Evolutionary conservation across 495 filamentous ascomycete genomes (phyloP), one percentile per base, ranked within the genome.

Genomic region (Sabuloglossum arenarium): DNA sequence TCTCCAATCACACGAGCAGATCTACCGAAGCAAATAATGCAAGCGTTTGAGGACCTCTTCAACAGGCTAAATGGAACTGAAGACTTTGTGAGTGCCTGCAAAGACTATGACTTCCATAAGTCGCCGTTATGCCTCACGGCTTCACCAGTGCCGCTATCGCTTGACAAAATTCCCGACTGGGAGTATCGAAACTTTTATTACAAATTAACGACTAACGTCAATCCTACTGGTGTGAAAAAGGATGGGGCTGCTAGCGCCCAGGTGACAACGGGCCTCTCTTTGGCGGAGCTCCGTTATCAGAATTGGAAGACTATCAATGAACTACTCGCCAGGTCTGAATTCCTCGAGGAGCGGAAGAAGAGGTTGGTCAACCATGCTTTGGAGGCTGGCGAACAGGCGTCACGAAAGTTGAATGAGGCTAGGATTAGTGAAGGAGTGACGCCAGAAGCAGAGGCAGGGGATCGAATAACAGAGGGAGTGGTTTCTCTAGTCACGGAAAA

Each of bases 281-380:
- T 56, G 9, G 54, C 34, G 1, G 54, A 56, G 24, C 29, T 56
- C 1, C 37, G 54, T 3, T 56, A 45, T 30, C 34, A 45, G 24
- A 56, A 56, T n/a, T 56, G 54, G 54, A 31, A 25, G 12, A 25
- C 9, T 10, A 56, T 56, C 42, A 56, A 56, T 43, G 6, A 49
- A 19, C 42, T 56, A 1, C 54, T 56, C 11, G 10, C 30, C 2
- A 21, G 24, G 34, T 31, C 54, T 1, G 28, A 47, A 28, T 3
- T 6, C 14, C 1, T 8, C n/a, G 10, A 56, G 19, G 12, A 2
- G 4, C 8, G 0, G 11, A 28, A 32, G 21, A 19, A 55, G 12
- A n/a, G 9, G 6, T 3, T 21, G 24, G 29, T 56, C 31, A 37
- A 56, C 25, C 37, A 27, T 6, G 54, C 54, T 3, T 10, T 53